Evolutionary conservation across 306 rosid genomes (phyloP).

Genomic region (Albizia julibrissin): DNA sequence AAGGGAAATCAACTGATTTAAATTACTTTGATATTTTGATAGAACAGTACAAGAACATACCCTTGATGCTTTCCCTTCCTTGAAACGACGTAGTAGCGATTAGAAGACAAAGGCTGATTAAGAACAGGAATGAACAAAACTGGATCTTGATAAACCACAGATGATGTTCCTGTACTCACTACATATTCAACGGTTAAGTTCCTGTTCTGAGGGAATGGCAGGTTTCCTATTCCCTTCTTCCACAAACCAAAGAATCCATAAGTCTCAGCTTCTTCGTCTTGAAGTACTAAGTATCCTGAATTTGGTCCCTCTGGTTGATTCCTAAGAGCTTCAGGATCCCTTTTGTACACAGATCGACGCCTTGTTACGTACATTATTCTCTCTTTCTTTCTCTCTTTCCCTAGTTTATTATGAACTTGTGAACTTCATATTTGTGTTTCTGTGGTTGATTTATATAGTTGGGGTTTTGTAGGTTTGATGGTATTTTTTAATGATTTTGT

Average conservation of each 20-base stretch:
- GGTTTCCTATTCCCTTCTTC: background rate
- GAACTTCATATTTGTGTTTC: background rate
- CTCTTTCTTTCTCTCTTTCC: background rate
- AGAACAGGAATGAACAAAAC: conserved; percentile 68
- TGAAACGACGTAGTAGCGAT: conserved; percentile 49
- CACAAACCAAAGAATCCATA: background rate
- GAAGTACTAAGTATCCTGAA: background rate
- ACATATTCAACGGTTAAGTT: background rate
- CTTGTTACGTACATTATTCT: background rate
- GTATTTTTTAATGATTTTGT: background rate
- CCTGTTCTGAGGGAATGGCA: conserved; percentile 18
- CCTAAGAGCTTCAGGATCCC: background rate
- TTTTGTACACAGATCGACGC: background rate
- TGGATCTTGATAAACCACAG: background rate
- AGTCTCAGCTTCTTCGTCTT: background rate
- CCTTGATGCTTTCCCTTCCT: conserved; percentile 43
- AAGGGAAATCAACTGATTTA: no score
- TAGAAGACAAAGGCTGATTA: conserved; percentile 56
- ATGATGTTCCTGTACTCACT: background rate
- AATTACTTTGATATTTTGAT: no score
- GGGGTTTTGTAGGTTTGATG: background rate
- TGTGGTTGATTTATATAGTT: background rate
- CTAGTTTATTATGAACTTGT: background rate
- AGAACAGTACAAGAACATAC: background rate
- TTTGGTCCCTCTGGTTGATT: background rate